Conservation (phyloP, 2,329 filamentous ascomycete species). For the Arthrobotrys iridis region DNA sequence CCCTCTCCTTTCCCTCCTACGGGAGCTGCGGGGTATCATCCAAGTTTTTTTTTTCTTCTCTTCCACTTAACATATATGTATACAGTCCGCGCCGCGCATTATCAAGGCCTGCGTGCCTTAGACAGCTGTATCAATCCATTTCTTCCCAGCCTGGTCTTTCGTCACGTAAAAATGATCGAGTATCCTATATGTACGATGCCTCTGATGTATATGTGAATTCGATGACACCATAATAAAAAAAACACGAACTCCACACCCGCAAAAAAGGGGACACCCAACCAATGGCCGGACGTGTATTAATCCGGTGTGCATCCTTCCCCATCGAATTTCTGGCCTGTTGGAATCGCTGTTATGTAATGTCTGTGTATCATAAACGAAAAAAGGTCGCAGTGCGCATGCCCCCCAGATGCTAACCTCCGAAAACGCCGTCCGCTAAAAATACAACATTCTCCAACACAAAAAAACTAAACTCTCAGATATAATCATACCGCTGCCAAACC, state of each 20-base stretch:
- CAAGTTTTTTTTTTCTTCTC: too few species aligned
- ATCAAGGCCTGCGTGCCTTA: too few species aligned
- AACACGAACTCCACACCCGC: background rate
- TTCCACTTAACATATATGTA: too few species aligned
- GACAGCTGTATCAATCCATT: too few species aligned
- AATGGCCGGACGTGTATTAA: constrained; percentile 14
- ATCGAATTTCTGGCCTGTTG: background rate
- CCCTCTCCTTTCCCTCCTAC: too few species aligned
- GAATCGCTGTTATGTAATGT: constrained; percentile 4
- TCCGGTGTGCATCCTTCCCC: constrained; percentile 1
- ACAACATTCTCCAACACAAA: background rate
- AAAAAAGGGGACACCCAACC: constrained; percentile 1
- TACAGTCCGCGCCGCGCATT: too few species aligned
- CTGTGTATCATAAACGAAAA: background rate
- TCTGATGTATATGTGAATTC: too few species aligned
- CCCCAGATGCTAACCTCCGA: constrained; percentile 8
- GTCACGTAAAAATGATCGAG: too few species aligned
- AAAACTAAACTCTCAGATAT: background rate
- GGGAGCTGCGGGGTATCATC: background rate
- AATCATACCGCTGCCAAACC: background rate
- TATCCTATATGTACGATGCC: too few species aligned
- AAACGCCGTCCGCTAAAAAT: background rate
- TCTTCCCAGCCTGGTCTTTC: too few species aligned
- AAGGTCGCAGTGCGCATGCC: background rate
- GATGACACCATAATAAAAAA: too few species aligned